phyloP scores from a whole-genome alignment of 1,139 yeast genomes.

The Geotrichum candidum region DNA sequence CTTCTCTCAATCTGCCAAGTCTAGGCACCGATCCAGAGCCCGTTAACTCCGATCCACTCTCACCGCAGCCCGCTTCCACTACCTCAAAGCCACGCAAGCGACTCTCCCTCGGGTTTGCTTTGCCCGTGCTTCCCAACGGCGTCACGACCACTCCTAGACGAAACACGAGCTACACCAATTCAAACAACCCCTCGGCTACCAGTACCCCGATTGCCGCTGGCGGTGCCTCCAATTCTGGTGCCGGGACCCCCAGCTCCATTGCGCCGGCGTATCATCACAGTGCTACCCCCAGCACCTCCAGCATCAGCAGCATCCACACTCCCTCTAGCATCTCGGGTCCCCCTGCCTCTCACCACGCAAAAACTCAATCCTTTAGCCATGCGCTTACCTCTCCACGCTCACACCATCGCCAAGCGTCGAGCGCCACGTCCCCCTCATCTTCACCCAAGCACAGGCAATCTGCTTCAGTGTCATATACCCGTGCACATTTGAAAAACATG shows the following conservation, averaged over 20 bases:
- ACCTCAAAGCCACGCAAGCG: constrained; percentile 24
- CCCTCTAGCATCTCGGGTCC: neutral
- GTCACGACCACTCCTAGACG: constrained; percentile 2
- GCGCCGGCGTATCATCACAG: constrained; percentile 5
- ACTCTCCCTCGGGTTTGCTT: constrained; percentile 28
- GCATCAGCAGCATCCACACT: constrained; percentile 16
- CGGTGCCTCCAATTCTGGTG: neutral
- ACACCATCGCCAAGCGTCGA: neutral
- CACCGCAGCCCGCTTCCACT: neutral
- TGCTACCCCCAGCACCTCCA: constrained; percentile 2
- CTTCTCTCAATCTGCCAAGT: neutral
- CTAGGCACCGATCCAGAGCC: neutral
- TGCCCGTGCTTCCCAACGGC: constrained; percentile 23
- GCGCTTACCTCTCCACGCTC: neutral
- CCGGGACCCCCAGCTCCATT: neutral
- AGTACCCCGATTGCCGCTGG: neutral
- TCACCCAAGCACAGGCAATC: constrained; percentile 2
- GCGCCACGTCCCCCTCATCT: neutral
- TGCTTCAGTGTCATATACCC: constrained; percentile 1
- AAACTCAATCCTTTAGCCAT: constrained; percentile 5
- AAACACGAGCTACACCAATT: constrained; percentile 6
- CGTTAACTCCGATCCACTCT: neutral
- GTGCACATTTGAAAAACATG: neutral
- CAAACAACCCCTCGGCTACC: constrained; percentile 1
- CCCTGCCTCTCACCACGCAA: neutral